Evolutionary conservation across 2,329 filamentous ascomycete species (phyloP).

Genomic region (Decorospora gaudefroyi): DNA sequence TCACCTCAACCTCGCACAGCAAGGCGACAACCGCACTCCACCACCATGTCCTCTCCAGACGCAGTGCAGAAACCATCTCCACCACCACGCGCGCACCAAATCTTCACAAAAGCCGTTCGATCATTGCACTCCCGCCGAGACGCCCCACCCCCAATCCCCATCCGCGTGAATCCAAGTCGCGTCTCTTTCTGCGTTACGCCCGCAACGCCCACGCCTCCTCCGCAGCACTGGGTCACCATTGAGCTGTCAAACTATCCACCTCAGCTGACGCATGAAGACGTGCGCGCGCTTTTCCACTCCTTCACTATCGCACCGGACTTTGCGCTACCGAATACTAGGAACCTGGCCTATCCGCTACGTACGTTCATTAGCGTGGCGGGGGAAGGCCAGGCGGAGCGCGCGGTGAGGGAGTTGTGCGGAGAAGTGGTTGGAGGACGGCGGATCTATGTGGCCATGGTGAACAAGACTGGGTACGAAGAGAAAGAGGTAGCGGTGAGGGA

Average conservation of each 20-base stretch:
- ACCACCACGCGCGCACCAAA: background rate
- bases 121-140: constrained; percentile 7
- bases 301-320: constrained; percentile 17
- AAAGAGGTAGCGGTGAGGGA: constrained; percentile 10
- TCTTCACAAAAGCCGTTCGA: constrained; percentile 7
- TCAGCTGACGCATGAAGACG: constrained; percentile 10
- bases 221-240: constrained; percentile 6
- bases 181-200: background rate
- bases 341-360: constrained; percentile 17
- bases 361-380: constrained; percentile 10
- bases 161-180: constrained; percentile 1
- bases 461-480: constrained; percentile 6
- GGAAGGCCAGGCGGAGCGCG: constrained; percentile 9
- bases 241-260: constrained; percentile 20
- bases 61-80: background rate
- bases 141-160: constrained; percentile 3
- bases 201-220: background rate
- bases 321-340: constrained; percentile 4
- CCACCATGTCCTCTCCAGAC: background rate
- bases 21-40: too few relatives aligned
- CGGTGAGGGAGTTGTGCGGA: constrained; percentile 12
- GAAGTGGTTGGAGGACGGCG: constrained; percentile 4
- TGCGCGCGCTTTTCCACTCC: constrained; percentile 10
- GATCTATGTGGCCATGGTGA: constrained; percentile 7
- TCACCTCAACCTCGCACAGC: too few relatives aligned